These are phyloP conservation scores for Clathrus columnatus DNA, from an alignment of 768 basidiomycete genomes.

Conservation along the genomic window DNA sequence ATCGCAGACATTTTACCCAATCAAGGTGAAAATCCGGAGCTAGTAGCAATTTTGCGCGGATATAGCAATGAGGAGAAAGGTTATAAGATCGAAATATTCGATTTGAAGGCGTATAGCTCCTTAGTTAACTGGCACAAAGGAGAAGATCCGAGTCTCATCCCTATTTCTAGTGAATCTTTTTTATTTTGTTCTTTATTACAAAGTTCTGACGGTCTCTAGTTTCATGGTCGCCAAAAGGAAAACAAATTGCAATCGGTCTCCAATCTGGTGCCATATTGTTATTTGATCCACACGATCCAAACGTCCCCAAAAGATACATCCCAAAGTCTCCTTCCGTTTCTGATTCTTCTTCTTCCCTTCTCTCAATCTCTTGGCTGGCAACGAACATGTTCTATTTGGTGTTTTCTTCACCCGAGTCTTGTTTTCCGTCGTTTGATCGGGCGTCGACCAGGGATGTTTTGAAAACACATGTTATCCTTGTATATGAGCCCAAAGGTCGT, in stretches of 20 bases:
- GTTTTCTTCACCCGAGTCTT: slow-evolving; percentile 40
- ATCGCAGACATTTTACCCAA: slow-evolving; percentile 11
- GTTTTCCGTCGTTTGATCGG: not conserved
- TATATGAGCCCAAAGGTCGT: slow-evolving; percentile 34
- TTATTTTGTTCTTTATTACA: not conserved
- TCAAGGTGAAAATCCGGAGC: slow-evolving; percentile 12
- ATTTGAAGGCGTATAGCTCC: slow-evolving; percentile 4
- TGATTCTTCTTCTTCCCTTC: slow-evolving; percentile 33
- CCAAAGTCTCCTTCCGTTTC: slow-evolving; percentile 39
- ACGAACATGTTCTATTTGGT: slow-evolving; percentile 59
- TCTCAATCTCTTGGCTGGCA: slow-evolving; percentile 60
- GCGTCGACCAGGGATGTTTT: not conserved
- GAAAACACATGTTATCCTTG: slow-evolving; percentile 32
- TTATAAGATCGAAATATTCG: slow-evolving; percentile 11
- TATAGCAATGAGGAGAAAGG: slow-evolving; percentile 6
- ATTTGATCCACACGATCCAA: slow-evolving; percentile 48
- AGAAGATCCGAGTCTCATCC: slow-evolving; percentile 30
- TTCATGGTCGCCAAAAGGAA: slow-evolving; percentile 82
- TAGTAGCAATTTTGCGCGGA: slow-evolving; percentile 14
- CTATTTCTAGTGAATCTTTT: slow-evolving; percentile 53
- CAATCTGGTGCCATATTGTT: slow-evolving; percentile 63
- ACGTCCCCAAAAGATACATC: slow-evolving; percentile 48
- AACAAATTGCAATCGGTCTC: slow-evolving; percentile 71
- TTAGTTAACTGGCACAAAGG: slow-evolving; percentile 10
- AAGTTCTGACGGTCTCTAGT: slow-evolving; percentile 32